phyloP scores from a whole-genome alignment of 495 filamentous ascomycete genomes.

The Xylaria scruposa region DNA sequence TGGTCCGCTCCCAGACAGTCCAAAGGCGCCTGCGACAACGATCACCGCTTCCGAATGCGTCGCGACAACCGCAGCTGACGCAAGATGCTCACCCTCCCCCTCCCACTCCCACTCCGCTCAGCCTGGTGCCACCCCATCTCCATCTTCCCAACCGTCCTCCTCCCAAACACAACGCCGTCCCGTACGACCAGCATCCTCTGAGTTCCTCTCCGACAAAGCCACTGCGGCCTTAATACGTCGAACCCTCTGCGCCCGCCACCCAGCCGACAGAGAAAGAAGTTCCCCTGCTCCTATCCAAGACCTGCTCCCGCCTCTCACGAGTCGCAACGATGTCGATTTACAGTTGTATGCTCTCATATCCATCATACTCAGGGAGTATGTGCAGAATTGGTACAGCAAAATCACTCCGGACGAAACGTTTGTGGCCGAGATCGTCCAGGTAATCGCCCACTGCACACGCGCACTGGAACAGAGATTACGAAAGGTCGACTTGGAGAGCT shows the following conservation, averaged over 20 bases:
- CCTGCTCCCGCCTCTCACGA: constrained; percentile 87
- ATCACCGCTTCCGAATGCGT: not conserved
- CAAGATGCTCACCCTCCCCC: not conserved
- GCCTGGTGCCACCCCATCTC: constrained; percentile 34
- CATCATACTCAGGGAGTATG: constrained; percentile 84
- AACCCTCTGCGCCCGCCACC: constrained; percentile 56
- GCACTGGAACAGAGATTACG: constrained; percentile 84
- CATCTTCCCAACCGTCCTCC: constrained; percentile 21
- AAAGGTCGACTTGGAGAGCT: constrained; percentile 78
- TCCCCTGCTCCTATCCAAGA: constrained; percentile 66
- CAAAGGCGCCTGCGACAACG: constrained; percentile 23
- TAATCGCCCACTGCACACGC: constrained; percentile 88
- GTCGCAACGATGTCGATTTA: constrained; percentile 87
- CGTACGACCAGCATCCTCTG: constrained; percentile 39
- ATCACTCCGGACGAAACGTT: constrained; percentile 90
- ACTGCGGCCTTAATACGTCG: constrained; percentile 59
- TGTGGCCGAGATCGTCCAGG: constrained; percentile 82
- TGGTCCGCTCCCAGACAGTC: constrained; percentile 27
- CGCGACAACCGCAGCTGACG: not conserved
- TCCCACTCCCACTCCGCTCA: constrained; percentile 31
- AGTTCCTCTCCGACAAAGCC: constrained; percentile 58
- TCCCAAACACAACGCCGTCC: constrained; percentile 39
- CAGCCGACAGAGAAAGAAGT: constrained; percentile 51
- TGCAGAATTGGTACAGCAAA: constrained; percentile 89
- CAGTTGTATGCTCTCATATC: constrained; percentile 92